A percentile compares a stretch with the other conserved stretches of the same genome.
Evolutionary conservation across 805 yeast species (phyloP).

Genomic region (Komagataella populi): DNA sequence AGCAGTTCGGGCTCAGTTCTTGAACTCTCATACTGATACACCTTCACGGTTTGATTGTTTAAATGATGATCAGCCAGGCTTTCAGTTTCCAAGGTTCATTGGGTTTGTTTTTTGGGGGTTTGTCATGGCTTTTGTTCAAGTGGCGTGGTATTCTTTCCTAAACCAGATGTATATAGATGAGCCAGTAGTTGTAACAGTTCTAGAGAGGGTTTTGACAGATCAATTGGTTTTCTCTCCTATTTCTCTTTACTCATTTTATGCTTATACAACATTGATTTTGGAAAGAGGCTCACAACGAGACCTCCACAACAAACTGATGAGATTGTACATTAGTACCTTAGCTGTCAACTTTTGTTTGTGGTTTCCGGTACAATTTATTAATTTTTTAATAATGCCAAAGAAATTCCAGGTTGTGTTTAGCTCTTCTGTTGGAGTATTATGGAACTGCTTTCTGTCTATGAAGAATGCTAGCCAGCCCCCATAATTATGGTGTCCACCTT

Average conservation of each 20-base stretch:
- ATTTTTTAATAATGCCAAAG: slow-evolving; percentile 57
- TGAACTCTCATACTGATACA: neutral
- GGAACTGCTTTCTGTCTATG: slow-evolving; percentile 90
- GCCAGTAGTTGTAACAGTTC: slow-evolving; percentile 72
- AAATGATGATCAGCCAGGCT: slow-evolving; percentile 12
- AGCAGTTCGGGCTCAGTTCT: neutral
- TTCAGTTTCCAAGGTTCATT: slow-evolving; percentile 55
- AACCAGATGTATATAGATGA: slow-evolving; percentile 68
- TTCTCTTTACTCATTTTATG: slow-evolving; percentile 66
- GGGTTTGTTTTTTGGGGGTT: slow-evolving; percentile 87
- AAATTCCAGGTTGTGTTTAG: slow-evolving; percentile 84
- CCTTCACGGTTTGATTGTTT: neutral
- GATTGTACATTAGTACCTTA: slow-evolving; percentile 54
- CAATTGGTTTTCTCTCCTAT: slow-evolving; percentile 85
- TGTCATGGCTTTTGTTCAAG: slow-evolving; percentile 68
- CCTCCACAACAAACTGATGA: slow-evolving; percentile 47
- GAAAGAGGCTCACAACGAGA: slow-evolving; percentile 63
- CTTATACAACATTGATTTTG: slow-evolving; percentile 70
- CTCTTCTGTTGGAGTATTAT: slow-evolving; percentile 71
- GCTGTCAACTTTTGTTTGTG: slow-evolving; percentile 62
- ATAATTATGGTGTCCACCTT: neutral
- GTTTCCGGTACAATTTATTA: slow-evolving; percentile 72
- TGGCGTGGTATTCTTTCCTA: slow-evolving; percentile 78
- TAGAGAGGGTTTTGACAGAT: slow-evolving; percentile 80
- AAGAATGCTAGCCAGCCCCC: slow-evolving; percentile 33